These are phyloP conservation scores for Alloteropsis angusta DNA, from an alignment of 202 grass and related monocot species.

Conservation along the genomic window DNA sequence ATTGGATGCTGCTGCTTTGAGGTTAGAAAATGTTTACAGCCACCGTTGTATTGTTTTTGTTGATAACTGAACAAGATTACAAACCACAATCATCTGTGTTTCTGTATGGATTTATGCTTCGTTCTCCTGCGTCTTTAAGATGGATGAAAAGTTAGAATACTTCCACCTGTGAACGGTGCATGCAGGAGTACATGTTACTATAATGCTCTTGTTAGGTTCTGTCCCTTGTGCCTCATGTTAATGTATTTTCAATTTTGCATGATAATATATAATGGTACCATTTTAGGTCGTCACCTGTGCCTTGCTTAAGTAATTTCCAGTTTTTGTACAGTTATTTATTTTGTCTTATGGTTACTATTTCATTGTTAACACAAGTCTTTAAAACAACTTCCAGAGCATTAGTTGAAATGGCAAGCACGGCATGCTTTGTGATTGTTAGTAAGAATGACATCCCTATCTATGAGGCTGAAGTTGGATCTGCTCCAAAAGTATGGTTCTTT, in stretches of 20 bases:
- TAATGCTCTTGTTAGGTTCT: not conserved
- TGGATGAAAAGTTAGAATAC: not conserved
- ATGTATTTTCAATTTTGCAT: not conserved
- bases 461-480: constrained; percentile 72
- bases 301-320: not conserved
- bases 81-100: not conserved
- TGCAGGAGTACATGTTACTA: not conserved
- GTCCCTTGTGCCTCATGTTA: not conserved
- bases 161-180: not conserved
- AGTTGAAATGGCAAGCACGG: constrained; percentile 47
- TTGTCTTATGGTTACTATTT: not conserved
- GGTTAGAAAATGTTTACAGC: not conserved
- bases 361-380: not conserved
- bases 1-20: not conserved
- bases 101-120: not conserved
- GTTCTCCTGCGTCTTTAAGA: not conserved
- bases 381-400: not conserved
- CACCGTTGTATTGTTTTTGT: not conserved
- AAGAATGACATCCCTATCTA: constrained; percentile 83
- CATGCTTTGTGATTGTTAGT: constrained; percentile 66
- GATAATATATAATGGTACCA: not conserved
- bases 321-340: not conserved
- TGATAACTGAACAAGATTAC: not conserved
- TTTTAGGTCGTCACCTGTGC: not conserved
- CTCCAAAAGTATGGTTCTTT: constrained; percentile 38